Evolutionary conservation across 129 eudicot genomes (phyloP).

Genomic region (Helianthus tuberosus): DNA sequence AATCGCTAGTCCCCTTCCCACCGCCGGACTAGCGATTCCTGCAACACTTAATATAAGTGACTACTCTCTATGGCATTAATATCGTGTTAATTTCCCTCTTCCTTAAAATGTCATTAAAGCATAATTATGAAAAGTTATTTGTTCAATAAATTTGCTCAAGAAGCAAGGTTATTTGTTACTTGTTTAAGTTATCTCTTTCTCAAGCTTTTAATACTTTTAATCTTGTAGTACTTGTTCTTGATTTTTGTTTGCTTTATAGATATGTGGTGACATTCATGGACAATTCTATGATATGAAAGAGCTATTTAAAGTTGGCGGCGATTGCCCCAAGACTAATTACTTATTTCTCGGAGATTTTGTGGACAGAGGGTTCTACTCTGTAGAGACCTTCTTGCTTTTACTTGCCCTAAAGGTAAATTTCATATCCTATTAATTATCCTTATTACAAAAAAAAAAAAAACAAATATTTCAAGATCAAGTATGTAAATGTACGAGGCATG

Average conservation of each 20-base stretch:
- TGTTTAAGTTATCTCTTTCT: constrained; percentile 14
- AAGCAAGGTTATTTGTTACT: constrained; percentile 35
- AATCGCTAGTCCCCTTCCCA: no score
- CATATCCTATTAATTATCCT: background rate
- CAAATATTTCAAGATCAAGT: constrained; percentile 1
- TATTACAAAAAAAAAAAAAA: background rate
- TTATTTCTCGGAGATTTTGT: constrained; percentile 99
- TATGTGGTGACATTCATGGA: constrained; percentile 99
- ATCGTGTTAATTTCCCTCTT: background rate
- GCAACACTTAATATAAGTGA: background rate
- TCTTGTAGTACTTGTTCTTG: constrained; percentile 6
- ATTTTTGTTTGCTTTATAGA: constrained; percentile 44
- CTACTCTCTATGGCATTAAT: background rate
- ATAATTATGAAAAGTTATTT: background rate
- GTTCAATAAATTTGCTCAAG: background rate
- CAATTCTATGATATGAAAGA: constrained; percentile 99
- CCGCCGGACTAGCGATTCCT: no score
- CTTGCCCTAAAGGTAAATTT: constrained; percentile 86
- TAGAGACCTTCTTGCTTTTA: constrained; percentile 94
- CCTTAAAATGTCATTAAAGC: background rate
- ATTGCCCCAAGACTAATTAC: constrained; percentile 98
- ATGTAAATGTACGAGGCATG: background rate
- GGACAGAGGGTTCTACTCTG: constrained; percentile 97
- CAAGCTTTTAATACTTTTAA: background rate
- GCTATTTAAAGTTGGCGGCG: constrained; percentile 98